A percentile compares a stretch with the other conserved stretches of the same genome.
phyloP scores from a whole-genome alignment of 2,329 filamentous ascomycete species.

The Xylariaceae sp. region DNA sequence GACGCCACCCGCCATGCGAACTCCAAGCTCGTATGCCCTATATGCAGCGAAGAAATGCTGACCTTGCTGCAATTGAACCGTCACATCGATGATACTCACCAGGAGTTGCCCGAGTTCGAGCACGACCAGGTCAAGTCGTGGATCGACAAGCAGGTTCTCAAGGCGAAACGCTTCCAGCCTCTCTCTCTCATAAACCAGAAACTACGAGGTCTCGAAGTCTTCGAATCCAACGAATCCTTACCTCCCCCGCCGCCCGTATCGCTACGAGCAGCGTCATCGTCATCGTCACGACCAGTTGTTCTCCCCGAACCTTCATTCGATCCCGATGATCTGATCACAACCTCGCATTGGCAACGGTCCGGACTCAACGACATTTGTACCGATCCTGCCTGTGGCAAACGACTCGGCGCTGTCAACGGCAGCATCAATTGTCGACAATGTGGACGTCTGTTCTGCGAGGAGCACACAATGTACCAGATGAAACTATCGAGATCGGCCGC shows the following conservation, averaged over 20 bases:
- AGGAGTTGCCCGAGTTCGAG: conserved; percentile 79
- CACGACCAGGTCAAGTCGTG: conserved; percentile 95
- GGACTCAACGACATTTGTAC: conserved; percentile 74
- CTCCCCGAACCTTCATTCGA: conserved; percentile 49
- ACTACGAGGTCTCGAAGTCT: conserved; percentile 84
- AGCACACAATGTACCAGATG: conserved; percentile 99
- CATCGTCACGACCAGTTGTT: conserved; percentile 27
- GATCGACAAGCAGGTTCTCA: conserved; percentile 92
- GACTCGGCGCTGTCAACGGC: conserved; percentile 71
- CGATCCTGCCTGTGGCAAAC: conserved; percentile 78
- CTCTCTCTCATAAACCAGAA: conserved; percentile 90
- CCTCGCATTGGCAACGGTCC: conserved; percentile 80
- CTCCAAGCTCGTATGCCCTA: conserved; percentile 81
- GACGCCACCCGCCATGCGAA: conserved; percentile 53
- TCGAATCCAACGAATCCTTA: conserved; percentile 78
- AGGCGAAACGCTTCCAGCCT: conserved; percentile 89
- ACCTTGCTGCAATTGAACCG: conserved; percentile 89
- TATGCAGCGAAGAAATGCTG: conserved; percentile 97
- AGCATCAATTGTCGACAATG: conserved; percentile 92
- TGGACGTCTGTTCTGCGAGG: conserved; percentile 89
- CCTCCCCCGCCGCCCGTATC: conserved; percentile 35
- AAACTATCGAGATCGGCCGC: conserved; percentile 84
- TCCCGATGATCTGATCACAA: conserved; percentile 84
- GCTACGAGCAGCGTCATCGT: conserved; percentile 22
- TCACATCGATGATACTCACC: conserved; percentile 80